Evolutionary conservation across 2,329 filamentous ascomycete genomes (phyloP).

Genomic region (Atkinsonella hypoxylon): DNA sequence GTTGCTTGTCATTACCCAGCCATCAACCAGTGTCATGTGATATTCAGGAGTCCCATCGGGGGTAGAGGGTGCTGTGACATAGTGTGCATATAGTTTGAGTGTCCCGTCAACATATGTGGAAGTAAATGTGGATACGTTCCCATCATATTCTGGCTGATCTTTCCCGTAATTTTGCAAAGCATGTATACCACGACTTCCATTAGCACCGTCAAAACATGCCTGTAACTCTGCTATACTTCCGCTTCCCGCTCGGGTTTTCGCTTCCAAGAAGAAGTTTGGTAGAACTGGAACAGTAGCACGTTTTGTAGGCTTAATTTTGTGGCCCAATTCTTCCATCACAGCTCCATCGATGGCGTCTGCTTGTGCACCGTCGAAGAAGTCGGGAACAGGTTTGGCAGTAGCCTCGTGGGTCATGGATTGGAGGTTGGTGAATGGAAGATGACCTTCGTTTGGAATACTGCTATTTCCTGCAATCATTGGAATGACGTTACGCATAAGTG

Average conservation of each 20-base stretch:
- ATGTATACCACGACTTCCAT: conserved; percentile 22
- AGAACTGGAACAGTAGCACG: conserved; percentile 17
- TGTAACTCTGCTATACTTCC: conserved; percentile 18
- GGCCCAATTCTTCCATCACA: not conserved
- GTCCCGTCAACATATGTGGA: conserved; percentile 23
- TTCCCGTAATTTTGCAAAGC: conserved; percentile 20
- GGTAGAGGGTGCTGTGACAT: conserved; percentile 7
- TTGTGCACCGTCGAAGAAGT: too few species aligned
- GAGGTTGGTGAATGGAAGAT: too few species aligned
- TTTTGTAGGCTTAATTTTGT: conserved; percentile 19
- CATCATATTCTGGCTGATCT: conserved; percentile 20
- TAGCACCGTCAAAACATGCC: conserved; percentile 22
- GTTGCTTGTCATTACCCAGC: conserved; percentile 16
- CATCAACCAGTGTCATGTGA: conserved; percentile 22
- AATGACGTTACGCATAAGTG: not conserved
- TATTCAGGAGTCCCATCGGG: conserved; percentile 19
- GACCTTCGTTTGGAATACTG: too few species aligned
- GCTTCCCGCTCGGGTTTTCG: conserved; percentile 21
- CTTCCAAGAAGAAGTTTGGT: conserved; percentile 27
- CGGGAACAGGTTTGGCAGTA: too few species aligned
- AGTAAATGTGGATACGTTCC: conserved; percentile 22
- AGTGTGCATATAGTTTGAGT: conserved; percentile 22
- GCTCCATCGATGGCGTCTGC: not conserved
- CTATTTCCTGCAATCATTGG: not conserved
- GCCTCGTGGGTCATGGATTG: too few species aligned